Evolutionary conservation across 73 alveolate species (phyloP), one percentile per base, ranked within the genome.

Genomic region (Stentor roeselii): DNA sequence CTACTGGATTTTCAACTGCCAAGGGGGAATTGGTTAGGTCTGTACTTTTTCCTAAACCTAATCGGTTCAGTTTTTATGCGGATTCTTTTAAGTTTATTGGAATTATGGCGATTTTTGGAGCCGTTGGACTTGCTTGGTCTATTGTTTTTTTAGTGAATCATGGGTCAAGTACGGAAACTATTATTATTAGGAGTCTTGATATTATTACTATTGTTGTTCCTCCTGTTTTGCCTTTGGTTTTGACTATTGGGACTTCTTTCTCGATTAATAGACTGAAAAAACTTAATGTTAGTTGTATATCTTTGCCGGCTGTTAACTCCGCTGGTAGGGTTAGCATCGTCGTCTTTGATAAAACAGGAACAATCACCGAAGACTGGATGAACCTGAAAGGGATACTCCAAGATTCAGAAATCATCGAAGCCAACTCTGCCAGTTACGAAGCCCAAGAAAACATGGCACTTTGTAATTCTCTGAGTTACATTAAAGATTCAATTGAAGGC

Each of bases 281-380:
- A 59, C 77, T 75, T 58, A 89, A 91, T 2, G 91, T 96, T 2
- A 90, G 83, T 80, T 96, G 99, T 75, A 96, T 96, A 37, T 89
- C 94, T 59, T 96, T 98, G 50, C 95, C 93, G 39, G 88, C 96
- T 41, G 95, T 96, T 3, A 96, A 96, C 83, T 92, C 88, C 3
- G 94, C 97, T 34, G 99, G 99, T n/a, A 91, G 95, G 76, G 92
- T 97, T 38, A 86, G 91, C 30, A 86, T 93, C 59, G 90, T 96
- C 93, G 95, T 93, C 61, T 97, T 97, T 88, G 99, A 97, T 85
- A 97, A 97, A 90, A 97, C 99, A 15, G 99, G 99, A 3, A 97
- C 99, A 39, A 88, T 97, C 74, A 97, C 99, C 3, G 99, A 97
- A 83, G 99, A 97, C 59, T 96, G 97, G 60, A 93, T 96, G 83